Evolutionary conservation across 768 basidiomycete species (phyloP).

Genomic region (Mycena galericulata): DNA sequence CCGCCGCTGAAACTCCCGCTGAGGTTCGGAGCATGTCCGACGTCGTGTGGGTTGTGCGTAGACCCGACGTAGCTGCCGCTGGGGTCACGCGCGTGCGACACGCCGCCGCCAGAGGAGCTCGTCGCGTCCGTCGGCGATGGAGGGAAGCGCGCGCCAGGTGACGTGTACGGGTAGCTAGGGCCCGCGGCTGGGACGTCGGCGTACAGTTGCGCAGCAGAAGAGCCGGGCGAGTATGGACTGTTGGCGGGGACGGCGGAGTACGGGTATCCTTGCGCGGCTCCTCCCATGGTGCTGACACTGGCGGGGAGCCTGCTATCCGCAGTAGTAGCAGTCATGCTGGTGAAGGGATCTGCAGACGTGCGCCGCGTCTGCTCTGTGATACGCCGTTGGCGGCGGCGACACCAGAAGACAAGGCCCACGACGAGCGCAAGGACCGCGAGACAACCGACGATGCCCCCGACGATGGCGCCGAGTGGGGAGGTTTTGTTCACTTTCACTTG

Average conservation of each 20-base stretch:
- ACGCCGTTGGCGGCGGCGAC: constrained; percentile 18
- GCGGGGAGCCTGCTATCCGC: background rate
- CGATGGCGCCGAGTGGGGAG: constrained; percentile 33
- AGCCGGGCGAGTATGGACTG: too few relatives aligned
- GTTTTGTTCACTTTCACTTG: constrained; percentile 7
- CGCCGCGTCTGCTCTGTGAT: background rate
- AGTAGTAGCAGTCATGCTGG: too few relatives aligned
- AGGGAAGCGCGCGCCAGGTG: constrained; percentile 1
- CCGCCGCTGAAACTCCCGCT: too few relatives aligned
- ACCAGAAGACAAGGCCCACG: constrained; percentile 29
- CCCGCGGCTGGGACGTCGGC: background rate
- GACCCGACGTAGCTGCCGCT: constrained; percentile 15
- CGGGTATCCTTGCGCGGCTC: background rate
- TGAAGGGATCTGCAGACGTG: constrained; percentile 19
- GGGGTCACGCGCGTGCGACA: background rate
- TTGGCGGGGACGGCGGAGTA: background rate
- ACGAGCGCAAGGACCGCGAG: constrained; percentile 18
- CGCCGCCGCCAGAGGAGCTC: background rate
- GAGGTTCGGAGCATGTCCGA: too few relatives aligned
- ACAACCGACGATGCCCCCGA: constrained; percentile 34
- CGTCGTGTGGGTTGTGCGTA: too few relatives aligned
- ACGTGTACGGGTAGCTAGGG: constrained; percentile 4
- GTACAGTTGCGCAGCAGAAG: background rate
- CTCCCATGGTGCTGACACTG: constrained; percentile 5
- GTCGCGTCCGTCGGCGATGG: background rate